A percentile compares a stretch with the other conserved stretches of the same genome.
phyloP scores from a whole-genome alignment of 139 green algal species.

The Desmodesmus armatus region DNA sequence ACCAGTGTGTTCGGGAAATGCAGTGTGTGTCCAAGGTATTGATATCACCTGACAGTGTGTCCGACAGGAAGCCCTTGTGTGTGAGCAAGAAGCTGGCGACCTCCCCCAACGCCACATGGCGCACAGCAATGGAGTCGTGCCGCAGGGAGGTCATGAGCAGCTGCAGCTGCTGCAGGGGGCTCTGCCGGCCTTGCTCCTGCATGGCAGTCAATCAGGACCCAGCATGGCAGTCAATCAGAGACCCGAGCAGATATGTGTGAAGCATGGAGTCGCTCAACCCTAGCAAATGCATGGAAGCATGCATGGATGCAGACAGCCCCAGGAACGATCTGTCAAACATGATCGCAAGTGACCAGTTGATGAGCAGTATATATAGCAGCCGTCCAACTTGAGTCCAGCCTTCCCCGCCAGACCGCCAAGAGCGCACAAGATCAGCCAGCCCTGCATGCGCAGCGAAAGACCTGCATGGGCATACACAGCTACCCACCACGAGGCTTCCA shows the following conservation, averaged over 20 bases:
- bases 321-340: too few species aligned
- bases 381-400: too few species aligned
- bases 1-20: too few species aligned
- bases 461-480: neutral
- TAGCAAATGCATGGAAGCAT: too few species aligned
- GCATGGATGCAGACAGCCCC: too few species aligned
- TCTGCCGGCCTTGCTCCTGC: constrained; percentile 49
- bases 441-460: too few species aligned
- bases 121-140: constrained; percentile 67
- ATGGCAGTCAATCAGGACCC: neutral
- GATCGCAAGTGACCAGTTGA: too few species aligned
- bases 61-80: constrained; percentile 55
- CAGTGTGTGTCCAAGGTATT: too few species aligned
- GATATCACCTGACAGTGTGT: constrained; percentile 53
- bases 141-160: constrained; percentile 65
- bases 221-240: constrained; percentile 10
- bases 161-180: constrained; percentile 48
- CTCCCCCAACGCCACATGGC: constrained; percentile 59
- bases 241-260: neutral
- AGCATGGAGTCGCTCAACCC: too few species aligned
- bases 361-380: too few species aligned
- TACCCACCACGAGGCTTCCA: neutral
- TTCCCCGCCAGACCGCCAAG: too few species aligned
- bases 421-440: too few species aligned
- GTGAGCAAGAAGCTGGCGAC: constrained; percentile 63